Percentiles rank a stretch among this genome's conserved stretches.
These are phyloP conservation scores for Lepidium didymum DNA, from an alignment of 345 rosid species.

Conservation along the genomic window DNA sequence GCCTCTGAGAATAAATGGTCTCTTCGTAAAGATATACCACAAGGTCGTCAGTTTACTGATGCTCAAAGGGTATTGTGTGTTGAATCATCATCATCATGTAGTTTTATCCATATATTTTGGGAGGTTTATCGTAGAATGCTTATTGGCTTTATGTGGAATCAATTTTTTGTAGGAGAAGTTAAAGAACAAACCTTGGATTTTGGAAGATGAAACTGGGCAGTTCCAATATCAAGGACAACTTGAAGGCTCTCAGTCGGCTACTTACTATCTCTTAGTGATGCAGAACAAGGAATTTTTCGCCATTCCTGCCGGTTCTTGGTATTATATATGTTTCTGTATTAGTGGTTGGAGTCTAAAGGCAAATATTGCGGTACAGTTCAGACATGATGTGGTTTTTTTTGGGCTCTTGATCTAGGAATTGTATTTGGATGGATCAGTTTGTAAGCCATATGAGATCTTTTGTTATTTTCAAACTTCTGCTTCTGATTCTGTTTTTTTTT, in stretches of 20 bases:
- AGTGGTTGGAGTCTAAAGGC: background rate
- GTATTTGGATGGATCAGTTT: background rate
- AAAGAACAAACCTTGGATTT: conserved; percentile 89
- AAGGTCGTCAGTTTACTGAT: conserved; percentile 82
- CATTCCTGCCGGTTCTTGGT: conserved; percentile 98
- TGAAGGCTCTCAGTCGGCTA: conserved; percentile 96
- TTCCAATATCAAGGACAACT: conserved; percentile 84
- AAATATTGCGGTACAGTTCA: background rate
- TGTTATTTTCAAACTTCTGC: background rate
- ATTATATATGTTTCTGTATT: conserved; percentile 6
- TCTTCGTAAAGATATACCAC: conserved; percentile 79
- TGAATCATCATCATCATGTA: background rate
- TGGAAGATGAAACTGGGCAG: conserved; percentile 98
- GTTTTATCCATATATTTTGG: no score
- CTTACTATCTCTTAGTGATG: conserved; percentile 81
- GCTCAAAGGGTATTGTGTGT: conserved; percentile 49
- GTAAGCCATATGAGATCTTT: background rate
- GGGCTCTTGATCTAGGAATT: background rate
- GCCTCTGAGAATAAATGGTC: conserved; percentile 84
- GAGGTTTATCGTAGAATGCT: no score
- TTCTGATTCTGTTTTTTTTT: background rate
- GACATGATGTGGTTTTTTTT: background rate
- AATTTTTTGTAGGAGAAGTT: conserved; percentile 55
- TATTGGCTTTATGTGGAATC: background rate
- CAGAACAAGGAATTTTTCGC: conserved; percentile 82